Conservation (phyloP, 2,329 filamentous ascomycete genomes). For the Pseudopyrenochaeta lycopersici region DNA sequence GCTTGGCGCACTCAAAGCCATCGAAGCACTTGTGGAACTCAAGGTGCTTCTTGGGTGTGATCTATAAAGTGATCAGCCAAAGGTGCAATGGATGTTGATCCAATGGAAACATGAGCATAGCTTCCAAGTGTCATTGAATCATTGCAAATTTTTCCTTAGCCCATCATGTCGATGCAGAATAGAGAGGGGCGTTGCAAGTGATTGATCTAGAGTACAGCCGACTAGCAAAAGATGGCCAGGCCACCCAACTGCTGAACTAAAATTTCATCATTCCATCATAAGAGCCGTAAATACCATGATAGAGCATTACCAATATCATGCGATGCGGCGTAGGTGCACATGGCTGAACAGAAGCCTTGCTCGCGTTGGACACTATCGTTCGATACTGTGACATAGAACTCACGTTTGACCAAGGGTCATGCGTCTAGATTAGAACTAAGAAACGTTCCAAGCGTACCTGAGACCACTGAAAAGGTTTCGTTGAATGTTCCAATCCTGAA, state of each 20-base stretch:
- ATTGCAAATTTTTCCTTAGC: no score
- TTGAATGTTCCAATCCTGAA: slow-evolving; percentile 2
- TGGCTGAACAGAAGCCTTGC: not conserved
- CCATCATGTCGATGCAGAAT: no score
- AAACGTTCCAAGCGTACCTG: slow-evolving; percentile 28
- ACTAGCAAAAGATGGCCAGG: not conserved
- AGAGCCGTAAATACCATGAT: not conserved
- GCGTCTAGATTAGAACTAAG: slow-evolving; percentile 1
- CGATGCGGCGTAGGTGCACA: no score
- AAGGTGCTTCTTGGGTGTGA: slow-evolving; percentile 32
- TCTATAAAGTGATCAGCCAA: slow-evolving; percentile 32
- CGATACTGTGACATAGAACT: slow-evolving; percentile 14
- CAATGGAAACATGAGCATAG: not conserved
- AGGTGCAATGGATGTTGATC: not conserved
- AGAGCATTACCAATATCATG: not conserved
- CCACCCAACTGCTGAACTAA: not conserved
- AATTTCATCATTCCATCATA: not conserved
- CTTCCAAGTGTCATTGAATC: no score
- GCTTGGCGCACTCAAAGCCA: slow-evolving; percentile 45
- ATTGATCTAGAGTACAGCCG: no score
- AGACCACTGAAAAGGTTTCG: slow-evolving; percentile 29
- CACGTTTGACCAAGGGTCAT: slow-evolving; percentile 3
- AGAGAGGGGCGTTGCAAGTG: no score
- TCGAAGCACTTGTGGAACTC: slow-evolving; percentile 44
- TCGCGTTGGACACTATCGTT: slow-evolving; percentile 2